These are phyloP conservation scores for Cercospora zeina DNA, from an alignment of 2,329 filamentous ascomycete genomes.

Conservation along the genomic window DNA sequence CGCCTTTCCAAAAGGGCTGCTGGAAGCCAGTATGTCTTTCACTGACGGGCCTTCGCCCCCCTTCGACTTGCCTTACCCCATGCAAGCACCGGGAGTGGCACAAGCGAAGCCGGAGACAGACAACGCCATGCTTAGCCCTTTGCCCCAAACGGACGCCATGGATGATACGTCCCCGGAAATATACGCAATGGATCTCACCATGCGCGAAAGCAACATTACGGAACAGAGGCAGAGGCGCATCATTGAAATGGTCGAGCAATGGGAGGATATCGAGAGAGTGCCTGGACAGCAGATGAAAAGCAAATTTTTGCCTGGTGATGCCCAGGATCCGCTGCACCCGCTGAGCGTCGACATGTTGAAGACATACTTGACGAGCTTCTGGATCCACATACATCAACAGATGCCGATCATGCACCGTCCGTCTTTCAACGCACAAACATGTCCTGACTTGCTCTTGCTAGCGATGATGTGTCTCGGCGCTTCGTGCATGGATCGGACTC, in stretches of 20 bases:
- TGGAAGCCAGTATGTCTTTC: not conserved
- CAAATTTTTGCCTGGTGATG: slow-evolving; percentile 74
- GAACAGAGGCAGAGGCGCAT: slow-evolving; percentile 79
- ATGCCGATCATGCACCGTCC: slow-evolving; percentile 92
- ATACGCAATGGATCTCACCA: slow-evolving; percentile 66
- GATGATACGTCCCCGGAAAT: slow-evolving; percentile 20
- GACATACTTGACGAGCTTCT: slow-evolving; percentile 88
- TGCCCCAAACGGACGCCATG: slow-evolving; percentile 1
- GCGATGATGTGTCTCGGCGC: slow-evolving; percentile 92
- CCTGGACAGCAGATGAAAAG: slow-evolving; percentile 74
- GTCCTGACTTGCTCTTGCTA: slow-evolving; percentile 78
- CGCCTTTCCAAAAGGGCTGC: slow-evolving; percentile 34
- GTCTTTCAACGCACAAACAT: slow-evolving; percentile 85
- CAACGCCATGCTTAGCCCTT: slow-evolving; percentile 15
- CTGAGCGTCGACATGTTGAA: slow-evolving; percentile 94
- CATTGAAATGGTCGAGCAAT: slow-evolving; percentile 74
- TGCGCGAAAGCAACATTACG: slow-evolving; percentile 77
- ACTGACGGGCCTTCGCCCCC: slow-evolving; percentile 32
- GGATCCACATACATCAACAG: slow-evolving; percentile 92
- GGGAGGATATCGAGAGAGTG: slow-evolving; percentile 76
- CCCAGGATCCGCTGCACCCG: slow-evolving; percentile 60
- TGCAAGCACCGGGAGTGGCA: slow-evolving; percentile 26
- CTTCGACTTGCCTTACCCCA: slow-evolving; percentile 27
- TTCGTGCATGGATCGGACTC: slow-evolving; percentile 79
- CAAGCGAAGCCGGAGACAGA: slow-evolving; percentile 34